Conservation (phyloP, 768 basidiomycete genomes). For the Tylopilus sp. region DNA sequence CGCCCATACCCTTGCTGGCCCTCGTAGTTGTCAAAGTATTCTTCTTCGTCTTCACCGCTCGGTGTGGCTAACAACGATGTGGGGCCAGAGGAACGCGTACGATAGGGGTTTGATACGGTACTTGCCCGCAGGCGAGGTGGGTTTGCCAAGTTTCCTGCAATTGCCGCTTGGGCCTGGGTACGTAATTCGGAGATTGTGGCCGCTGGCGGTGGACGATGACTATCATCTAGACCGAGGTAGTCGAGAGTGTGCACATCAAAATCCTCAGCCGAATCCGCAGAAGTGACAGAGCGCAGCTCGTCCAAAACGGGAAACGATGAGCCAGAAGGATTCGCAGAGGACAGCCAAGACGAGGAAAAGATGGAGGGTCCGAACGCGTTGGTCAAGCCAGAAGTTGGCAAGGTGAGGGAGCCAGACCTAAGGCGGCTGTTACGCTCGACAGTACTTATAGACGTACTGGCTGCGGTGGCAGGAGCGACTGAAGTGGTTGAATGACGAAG, state of each 20-base stretch:
- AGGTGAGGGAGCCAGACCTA: constrained; percentile 88
- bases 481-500: constrained; percentile 76
- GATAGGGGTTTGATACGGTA: constrained; percentile 93
- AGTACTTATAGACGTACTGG: constrained; percentile 28
- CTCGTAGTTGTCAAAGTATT: constrained; percentile 65
- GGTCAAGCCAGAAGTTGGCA: constrained; percentile 71
- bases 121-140: constrained; percentile 82
- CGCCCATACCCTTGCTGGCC: constrained; percentile 38
- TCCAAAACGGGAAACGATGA: constrained; percentile 67
- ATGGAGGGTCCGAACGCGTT: constrained; percentile 87
- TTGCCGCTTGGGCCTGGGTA: constrained; percentile 86
- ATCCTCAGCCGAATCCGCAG: constrained; percentile 78
- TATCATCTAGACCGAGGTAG: constrained; percentile 92
- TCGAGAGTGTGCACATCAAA: constrained; percentile 94
- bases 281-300: constrained; percentile 77
- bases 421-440: constrained; percentile 77
- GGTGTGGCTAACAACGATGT: constrained; percentile 63
- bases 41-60: constrained; percentile 67
- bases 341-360: constrained; percentile 88
- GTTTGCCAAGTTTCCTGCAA: constrained; percentile 77
- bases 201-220: constrained; percentile 67
- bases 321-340: constrained; percentile 52
- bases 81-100: constrained; percentile 56
- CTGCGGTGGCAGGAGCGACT: constrained; percentile 51
- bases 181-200: constrained; percentile 88